Evolutionary conservation across 768 basidiomycete species (phyloP), one percentile per base, ranked within the genome.

Genomic region (Boletellus ananas): DNA sequence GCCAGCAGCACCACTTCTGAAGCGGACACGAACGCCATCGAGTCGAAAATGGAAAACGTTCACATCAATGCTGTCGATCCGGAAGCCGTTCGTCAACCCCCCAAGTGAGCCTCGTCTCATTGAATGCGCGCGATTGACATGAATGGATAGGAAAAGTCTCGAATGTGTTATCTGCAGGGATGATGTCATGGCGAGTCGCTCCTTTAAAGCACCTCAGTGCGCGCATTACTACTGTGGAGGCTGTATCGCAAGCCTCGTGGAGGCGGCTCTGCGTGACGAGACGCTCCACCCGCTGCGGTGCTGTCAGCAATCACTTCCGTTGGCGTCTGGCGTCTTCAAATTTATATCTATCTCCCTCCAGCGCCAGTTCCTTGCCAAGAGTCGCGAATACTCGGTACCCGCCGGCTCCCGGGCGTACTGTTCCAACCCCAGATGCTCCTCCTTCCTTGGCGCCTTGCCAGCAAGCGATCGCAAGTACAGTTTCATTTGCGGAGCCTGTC

Each of bases 261-360:
- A 71, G 40, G 49, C 72, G 0, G 72, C 74, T 18, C 69, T 70
- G 11, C 67, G 63, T 3, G 81, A 83, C 54, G 81, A 83, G 52
- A 68, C 74, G 0, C 70, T 81, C 4, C 74, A 73, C 48, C 80
- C 81, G 0, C 67, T 79, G 9, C 72, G 75, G 33, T 83, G 80
- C 57, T 83, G 79, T 59, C 59, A 70, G 25, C 56, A 68, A 31
- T 59, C 61, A 0, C 66, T 80, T 35, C 64, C 72, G 2, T 44
- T 64, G 20, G 43, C 37, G 13, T 47, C 40, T 0, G 54, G 55
- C 11, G 38, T 75, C 14, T 49, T 53, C 9, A 59, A 47, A 6
- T 69, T 73, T 41, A 63, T 79, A 11, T 54, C 68, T 0, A 0
- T 40, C 3, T 40, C 52, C 36, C 56, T 74, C 37, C 61, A 47